Base-by-base conservation (phyloP, 2,329 filamentous ascomycete species). In the Cladosporium sp. region DNA sequence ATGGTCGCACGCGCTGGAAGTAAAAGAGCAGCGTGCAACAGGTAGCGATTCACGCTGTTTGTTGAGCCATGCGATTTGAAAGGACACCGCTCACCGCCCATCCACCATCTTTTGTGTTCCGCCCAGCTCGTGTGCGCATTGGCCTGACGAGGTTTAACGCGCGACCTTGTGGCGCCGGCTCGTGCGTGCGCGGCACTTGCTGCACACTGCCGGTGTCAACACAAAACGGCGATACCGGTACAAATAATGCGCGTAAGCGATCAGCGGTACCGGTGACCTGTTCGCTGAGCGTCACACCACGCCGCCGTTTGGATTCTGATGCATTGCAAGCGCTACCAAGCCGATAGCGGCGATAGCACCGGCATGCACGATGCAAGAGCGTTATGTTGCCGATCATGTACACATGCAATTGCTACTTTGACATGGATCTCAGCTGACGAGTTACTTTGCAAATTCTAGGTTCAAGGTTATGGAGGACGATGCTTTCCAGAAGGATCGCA, bases 391-490 rank as follows among this genome's bases (percentile, higher is more conserved):
- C 25, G 15, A 47, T 30, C 43, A 30, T 15, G 25, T n/a, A 47
- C 43, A 30, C 47, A 50, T n/a, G 47, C 30, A 50, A 47, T 15
- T 47, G 25, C 25, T 25, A 25, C 43, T 28, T 47, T n/a, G 22
- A 47, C 6, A 34, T 5, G 30, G 30, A 28, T 14, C 25, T 49
- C 42, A 38, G 54, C 54, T 56, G 42, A 56, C 54, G 20, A 30
- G 28, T 11, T 19, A 9, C 8, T 38, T 30, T 2, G 2, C 7
- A 12, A 17, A 17, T 40, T 60, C 56, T 61, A 87, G 84, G 65
- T 90, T 97, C 78, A 91, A 95, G 67, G 81, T 97, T 65, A 88
- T 92, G 73, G 90, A 97, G 71, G 88, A 96, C 65, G 88, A 93
- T 73, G 84, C 92, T 64, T 86, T 87, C 3, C 82, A 83, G 30